Evolutionary conservation across 1,284 basidiomycete genomes (phyloP).

Genomic region (Stereum hirsutum): DNA sequence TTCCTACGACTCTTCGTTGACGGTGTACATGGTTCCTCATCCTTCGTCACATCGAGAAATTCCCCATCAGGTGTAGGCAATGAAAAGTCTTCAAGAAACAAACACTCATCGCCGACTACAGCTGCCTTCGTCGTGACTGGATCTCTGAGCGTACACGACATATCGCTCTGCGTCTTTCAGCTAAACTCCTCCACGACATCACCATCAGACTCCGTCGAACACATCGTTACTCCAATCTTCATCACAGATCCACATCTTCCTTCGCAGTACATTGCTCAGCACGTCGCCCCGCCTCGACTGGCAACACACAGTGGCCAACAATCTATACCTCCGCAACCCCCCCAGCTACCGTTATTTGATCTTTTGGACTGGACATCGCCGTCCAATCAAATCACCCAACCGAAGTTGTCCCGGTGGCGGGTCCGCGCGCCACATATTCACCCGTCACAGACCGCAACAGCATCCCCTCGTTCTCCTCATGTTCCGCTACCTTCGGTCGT

Average conservation of each 20-base stretch:
- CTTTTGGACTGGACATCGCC: conserved; percentile 54
- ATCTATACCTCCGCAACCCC: conserved; percentile 10
- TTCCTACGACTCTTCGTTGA: conserved; percentile 57
- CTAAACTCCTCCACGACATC: conserved; percentile 12
- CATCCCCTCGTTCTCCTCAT: no score
- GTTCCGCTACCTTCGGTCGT: no score
- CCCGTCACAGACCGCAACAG: no score
- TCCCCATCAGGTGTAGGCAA: conserved; percentile 1
- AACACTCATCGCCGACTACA: not conserved
- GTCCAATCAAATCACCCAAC: conserved; percentile 28
- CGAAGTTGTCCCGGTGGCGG: conserved; percentile 56
- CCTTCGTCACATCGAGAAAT: conserved; percentile 16
- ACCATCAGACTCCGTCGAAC: conserved; percentile 9
- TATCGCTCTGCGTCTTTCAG: conserved; percentile 43
- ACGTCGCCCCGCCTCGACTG: conserved; percentile 18
- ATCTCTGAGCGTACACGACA: no score
- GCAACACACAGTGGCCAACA: conserved; percentile 21
- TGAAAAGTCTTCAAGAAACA: not conserved
- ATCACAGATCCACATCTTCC: conserved; percentile 52
- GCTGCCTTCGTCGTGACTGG: conserved; percentile 17
- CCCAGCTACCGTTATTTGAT: conserved; percentile 42
- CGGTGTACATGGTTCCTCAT: conserved; percentile 26
- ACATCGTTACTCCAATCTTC: conserved; percentile 45
- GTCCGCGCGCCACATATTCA: conserved; percentile 20
- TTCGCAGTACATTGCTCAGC: conserved; percentile 35